Evolutionary conservation across 2,329 filamentous ascomycete species (phyloP), one percentile per base, ranked within the genome.

Genomic region (Aureobasidium melanogenum): DNA sequence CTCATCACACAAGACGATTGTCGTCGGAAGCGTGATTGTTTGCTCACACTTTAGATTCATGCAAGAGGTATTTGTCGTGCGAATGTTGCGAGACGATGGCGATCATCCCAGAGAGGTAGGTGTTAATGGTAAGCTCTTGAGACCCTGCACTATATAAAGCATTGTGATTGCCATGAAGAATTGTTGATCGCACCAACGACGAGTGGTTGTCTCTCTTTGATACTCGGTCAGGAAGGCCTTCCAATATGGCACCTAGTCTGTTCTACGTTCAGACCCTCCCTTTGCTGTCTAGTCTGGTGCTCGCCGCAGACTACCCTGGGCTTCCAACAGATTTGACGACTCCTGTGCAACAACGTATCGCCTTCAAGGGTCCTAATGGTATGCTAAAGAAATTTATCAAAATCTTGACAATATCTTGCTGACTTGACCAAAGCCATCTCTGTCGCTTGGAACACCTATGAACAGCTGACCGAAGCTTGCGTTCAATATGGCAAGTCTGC

Each of bases 391-490:
- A 28, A 1, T 24, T 15, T 8, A 5, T 15, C 10, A 2, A 3
- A 15, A 24, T 26, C 28, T 5, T 5, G 15, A 44, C 3, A 9
- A 17, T 22, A 12, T 41, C 36, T n/a, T 2, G 12, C 30, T 32
- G 24, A 56, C 14, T n/a, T 2, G 14, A 34, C 5, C 1, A 22
- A 58, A 83, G 80, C 77, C 36, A 74, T 83, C 7, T 78, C 56
- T 24, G 44, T 84, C 38, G 80, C 77, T 0, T 84, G 82, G 82
- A 84, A 84, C 66, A 84, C 82, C 0, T 84, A 83, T 66, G 63
- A 75, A 61, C 66, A 78, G 63, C 66, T 81, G 15, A 68, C 66
- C 61, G 66, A 76, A 39, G 69, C 77, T 14, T 84, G 81, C 60
- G 81, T 84, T 5, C 65, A 75, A 44, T 84, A 82, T 66, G 82